Evolutionary conservation across 805 yeast genomes (phyloP), one percentile per base, ranked within the genome.

Genomic region (Saturnispora quitensis): DNA sequence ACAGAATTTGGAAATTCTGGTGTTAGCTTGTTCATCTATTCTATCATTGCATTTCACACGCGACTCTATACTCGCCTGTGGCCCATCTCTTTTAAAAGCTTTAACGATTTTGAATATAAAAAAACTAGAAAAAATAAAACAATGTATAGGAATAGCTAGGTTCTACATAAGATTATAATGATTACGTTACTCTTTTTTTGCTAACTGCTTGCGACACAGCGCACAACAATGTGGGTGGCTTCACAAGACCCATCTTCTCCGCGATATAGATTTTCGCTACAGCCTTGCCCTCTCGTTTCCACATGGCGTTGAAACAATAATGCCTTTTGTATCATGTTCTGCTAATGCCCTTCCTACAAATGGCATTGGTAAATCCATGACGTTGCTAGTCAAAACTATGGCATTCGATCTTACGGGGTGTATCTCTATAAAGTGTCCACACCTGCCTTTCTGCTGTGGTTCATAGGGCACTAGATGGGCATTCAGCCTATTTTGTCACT

Each of bases 1-100:
- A 69, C 68, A 75, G 85, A 64, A 36, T 60, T n/a, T 83, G 75
- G 70, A 66, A 69, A 56, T 74, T 76, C 73, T 77, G 85, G 81
- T 80, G 84, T 67, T 77, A 38, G 22, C 5, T 18, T 8, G 18
- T 10, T 7, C 66, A 59, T 4, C 43, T 13, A 10, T 31, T 18
- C 20, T 15, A 28, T 18, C n/a, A 24, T 35, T 9, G 35, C 35
- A 22, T 20, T 22, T 17, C 20, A 28, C 24, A 27, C 7, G 12
- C 22, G 24, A 38, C 42, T 18, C 4, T 38, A 38, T 25, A 10
- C 8, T 18, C 13, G 24, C 18, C 42, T 10, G 12, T 18, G 18
- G 22, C 25, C n/a, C 13, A 38, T 17, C 42, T 38, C 22, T 38
- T 38, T 18, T 38, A 38, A 38, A 35, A 38, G 42, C 42, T 38